Evolutionary conservation across 257 asterid species (phyloP).

Genomic region (Forsythia suspensa): DNA sequence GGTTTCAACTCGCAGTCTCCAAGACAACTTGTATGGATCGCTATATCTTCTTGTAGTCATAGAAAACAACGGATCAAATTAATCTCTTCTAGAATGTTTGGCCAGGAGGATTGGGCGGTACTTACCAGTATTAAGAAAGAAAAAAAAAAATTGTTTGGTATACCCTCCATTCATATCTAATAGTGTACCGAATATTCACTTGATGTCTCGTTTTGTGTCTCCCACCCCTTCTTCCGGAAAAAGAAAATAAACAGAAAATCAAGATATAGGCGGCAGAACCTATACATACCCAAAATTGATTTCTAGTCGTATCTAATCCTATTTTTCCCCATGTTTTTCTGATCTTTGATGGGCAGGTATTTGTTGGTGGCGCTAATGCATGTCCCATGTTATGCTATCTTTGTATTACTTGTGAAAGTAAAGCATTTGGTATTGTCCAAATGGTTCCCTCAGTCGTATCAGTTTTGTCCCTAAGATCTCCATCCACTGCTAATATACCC

Average conservation of each 20-base stretch:
- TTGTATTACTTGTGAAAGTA: slow-evolving; percentile 47
- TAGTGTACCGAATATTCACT: background rate
- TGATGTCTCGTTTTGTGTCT: background rate
- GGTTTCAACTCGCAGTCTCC: background rate
- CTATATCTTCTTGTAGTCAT: background rate
- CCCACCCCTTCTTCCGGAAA: no score
- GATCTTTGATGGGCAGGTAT: slow-evolving; percentile 51
- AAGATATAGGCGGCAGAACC: no score
- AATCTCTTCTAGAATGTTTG: background rate
- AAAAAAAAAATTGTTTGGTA: background rate
- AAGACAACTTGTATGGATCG: background rate
- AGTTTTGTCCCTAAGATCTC: slow-evolving; percentile 7
- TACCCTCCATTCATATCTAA: background rate
- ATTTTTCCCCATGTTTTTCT: background rate
- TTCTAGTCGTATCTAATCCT: slow-evolving; percentile 11
- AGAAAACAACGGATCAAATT: background rate
- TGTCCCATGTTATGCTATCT: slow-evolving; percentile 68
- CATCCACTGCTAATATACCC: background rate
- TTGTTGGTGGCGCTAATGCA: slow-evolving; percentile 76
- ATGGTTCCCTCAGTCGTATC: slow-evolving; percentile 56
- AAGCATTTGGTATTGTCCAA: slow-evolving; percentile 49
- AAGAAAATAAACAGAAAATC: no score
- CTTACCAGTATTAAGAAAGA: background rate
- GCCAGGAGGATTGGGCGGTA: background rate
- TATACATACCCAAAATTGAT: background rate